These are phyloP conservation scores for Trichoderma hamatum DNA, from an alignment of 2,329 filamentous ascomycete species.

Conservation along the genomic window DNA sequence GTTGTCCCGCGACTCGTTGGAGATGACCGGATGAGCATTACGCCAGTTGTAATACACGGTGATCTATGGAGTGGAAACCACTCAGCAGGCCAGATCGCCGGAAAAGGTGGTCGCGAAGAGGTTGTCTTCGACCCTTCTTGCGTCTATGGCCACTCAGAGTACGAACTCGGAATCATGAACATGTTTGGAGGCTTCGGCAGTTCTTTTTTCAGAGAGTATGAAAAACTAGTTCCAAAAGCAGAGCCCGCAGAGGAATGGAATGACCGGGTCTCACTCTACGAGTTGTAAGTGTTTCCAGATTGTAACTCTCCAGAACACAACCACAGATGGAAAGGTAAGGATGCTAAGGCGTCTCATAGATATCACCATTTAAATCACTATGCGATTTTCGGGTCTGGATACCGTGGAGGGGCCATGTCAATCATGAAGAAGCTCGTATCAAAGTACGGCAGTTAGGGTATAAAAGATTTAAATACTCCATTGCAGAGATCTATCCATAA, in stretches of 20 bases:
- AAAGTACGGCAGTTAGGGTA: slow-evolving; percentile 63
- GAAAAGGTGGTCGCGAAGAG: slow-evolving; percentile 61
- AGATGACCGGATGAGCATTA: slow-evolving; percentile 64
- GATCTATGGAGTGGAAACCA: slow-evolving; percentile 94
- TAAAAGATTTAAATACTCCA: background rate
- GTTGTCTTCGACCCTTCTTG: slow-evolving; percentile 81
- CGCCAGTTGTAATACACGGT: slow-evolving; percentile 84
- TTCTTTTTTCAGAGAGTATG: slow-evolving; percentile 77
- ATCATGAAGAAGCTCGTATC: slow-evolving; percentile 76
- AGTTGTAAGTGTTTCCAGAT: slow-evolving; percentile 62
- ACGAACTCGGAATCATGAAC: slow-evolving; percentile 88
- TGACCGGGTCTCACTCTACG: slow-evolving; percentile 81
- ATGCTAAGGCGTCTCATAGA: slow-evolving; percentile 45
- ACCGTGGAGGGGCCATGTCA: slow-evolving; percentile 72
- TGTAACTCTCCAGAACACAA: background rate
- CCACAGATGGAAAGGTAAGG: background rate
- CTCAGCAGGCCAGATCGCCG: slow-evolving; percentile 64
- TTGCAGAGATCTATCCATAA: background rate
- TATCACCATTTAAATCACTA: slow-evolving; percentile 92
- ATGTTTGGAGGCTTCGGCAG: slow-evolving; percentile 91
- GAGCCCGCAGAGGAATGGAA: slow-evolving; percentile 82
- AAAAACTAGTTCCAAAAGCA: slow-evolving; percentile 72
- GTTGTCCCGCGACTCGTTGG: slow-evolving; percentile 80
- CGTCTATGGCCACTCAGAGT: slow-evolving; percentile 86
- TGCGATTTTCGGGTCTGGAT: slow-evolving; percentile 80